Evolutionary conservation across 768 basidiomycete species (phyloP).

Genomic region (Cyclocybe aegerita): DNA sequence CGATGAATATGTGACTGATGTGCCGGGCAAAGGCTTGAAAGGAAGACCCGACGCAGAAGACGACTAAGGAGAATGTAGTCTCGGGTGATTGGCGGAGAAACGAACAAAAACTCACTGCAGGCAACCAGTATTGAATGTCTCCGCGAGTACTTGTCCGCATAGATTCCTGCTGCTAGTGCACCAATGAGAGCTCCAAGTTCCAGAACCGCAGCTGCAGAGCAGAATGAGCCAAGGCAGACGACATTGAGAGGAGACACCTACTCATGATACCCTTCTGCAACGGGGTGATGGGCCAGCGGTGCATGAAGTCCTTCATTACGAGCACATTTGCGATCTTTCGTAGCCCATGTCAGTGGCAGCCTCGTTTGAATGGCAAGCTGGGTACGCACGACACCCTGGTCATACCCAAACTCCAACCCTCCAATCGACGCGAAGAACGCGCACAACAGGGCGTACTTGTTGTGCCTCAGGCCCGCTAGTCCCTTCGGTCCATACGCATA

Average conservation of each 20-base stretch:
- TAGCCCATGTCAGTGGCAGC: no score
- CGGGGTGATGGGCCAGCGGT: conserved; percentile 68
- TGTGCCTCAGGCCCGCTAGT: conserved; percentile 59
- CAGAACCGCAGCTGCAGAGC: conserved; percentile 61
- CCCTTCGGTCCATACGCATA: conserved; percentile 78
- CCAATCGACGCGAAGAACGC: conserved; percentile 78
- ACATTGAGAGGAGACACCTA: conserved; percentile 29
- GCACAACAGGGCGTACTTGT: conserved; percentile 64
- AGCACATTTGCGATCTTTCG: conserved; percentile 75
- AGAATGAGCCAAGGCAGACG: not conserved
- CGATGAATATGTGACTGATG: conserved; percentile 58
- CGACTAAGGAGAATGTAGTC: conserved; percentile 33
- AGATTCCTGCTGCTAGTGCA: conserved; percentile 62
- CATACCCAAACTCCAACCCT: conserved; percentile 79
- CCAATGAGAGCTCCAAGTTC: conserved; percentile 83
- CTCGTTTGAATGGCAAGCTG: not conserved
- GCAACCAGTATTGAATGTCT: conserved; percentile 66
- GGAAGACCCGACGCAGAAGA: conserved; percentile 72
- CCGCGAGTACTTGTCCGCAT: conserved; percentile 69
- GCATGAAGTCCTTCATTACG: conserved; percentile 75
- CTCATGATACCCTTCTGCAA: conserved; percentile 80
- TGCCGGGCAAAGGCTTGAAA: conserved; percentile 64
- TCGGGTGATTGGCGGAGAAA: not conserved
- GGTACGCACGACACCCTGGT: conserved; percentile 65
- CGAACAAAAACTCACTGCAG: conserved; percentile 49